Evolutionary conservation across 2,329 filamentous ascomycete genomes (phyloP), one percentile per base, ranked within the genome.

Genomic region (Fusarium lyarnte): DNA sequence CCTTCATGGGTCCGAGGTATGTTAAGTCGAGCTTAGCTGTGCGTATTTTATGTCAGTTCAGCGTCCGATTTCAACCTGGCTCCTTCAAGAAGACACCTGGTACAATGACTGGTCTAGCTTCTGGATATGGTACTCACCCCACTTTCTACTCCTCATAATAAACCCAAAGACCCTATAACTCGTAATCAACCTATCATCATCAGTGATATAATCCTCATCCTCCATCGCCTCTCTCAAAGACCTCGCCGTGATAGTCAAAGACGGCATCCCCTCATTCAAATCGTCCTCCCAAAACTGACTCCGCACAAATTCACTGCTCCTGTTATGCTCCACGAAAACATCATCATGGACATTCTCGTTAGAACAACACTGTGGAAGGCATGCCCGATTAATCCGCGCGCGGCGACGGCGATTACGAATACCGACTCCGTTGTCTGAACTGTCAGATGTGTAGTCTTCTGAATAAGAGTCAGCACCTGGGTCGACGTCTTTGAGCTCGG

Each of bases 41-140:
- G 0, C 11, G 2, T 0, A 2, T 0, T 16, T 25, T 2, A 13
- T 5, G 19, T 45, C 12, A 35, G 19, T 25, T 23, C 31, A 25
- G 7, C 1, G 10, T n/a, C 10, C 6, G 7, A 17, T 4, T 1
- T 9, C 1, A 31, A 17, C 21, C 1, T 5, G 5, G 5, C 21
- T 23, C 1, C 45, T 8, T 2, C 2, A 6, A 0, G 7, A 31
- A 23, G 27, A 21, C 8, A 2, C 3, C 5, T 14, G 25, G 19
- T 39, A 1, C 19, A 11, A 39, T 39, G 8, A 11, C 11, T n/a
- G 38, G 19, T 46, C 17, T 3, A 27, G 23, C 11, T 9, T 13
- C 17, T 17, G 2, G 17, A 10, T 25, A 13, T 45, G 42, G 11
- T 21, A 33, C 55, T 58, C 17, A 58, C 55, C 13, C 55, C 55